phyloP scores from a whole-genome alignment of 1,284 basidiomycete species.

The Meripilus lineatus region DNA sequence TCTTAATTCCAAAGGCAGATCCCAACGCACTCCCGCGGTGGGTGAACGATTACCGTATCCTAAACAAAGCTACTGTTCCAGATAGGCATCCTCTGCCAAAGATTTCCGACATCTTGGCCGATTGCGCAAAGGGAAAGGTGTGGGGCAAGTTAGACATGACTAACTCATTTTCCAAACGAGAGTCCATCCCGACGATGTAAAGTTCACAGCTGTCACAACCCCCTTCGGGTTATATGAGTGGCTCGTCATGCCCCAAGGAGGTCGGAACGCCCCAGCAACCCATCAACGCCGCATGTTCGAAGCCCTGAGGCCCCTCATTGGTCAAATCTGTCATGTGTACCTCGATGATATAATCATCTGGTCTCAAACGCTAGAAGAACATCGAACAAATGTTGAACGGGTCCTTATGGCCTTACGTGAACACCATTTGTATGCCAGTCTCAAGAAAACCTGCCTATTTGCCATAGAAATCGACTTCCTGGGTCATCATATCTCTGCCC shows the following conservation, averaged over 20 bases:
- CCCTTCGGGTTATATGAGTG: constrained; percentile 37
- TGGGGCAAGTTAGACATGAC: constrained; percentile 38
- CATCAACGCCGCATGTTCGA: constrained; percentile 31
- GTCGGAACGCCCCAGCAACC: constrained; percentile 31
- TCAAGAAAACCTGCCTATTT: constrained; percentile 25
- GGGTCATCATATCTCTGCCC: constrained; percentile 18
- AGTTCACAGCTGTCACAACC: constrained; percentile 33
- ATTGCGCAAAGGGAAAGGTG: constrained; percentile 24
- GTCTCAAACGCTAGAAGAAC: constrained; percentile 32
- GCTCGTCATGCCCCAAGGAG: constrained; percentile 38
- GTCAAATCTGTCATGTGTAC: constrained; percentile 36
- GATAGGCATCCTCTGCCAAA: constrained; percentile 33
- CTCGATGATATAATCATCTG: constrained; percentile 43
- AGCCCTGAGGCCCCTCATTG: constrained; percentile 27
- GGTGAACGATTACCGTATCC: constrained; percentile 35
- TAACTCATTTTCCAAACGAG: constrained; percentile 37
- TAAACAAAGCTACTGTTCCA: constrained; percentile 32
- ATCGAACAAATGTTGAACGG: constrained; percentile 24
- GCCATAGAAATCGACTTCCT: constrained; percentile 17
- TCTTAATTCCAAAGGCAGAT: constrained; percentile 36
- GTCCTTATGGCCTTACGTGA: constrained; percentile 23
- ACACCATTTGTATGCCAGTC: constrained; percentile 21
- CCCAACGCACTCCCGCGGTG: constrained; percentile 28
- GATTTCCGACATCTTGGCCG: constrained; percentile 16
- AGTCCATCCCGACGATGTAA: constrained; percentile 31